Base-by-base conservation (phyloP, 2,329 filamentous ascomycete genomes). In the Coniochaeta sp. region DNA sequence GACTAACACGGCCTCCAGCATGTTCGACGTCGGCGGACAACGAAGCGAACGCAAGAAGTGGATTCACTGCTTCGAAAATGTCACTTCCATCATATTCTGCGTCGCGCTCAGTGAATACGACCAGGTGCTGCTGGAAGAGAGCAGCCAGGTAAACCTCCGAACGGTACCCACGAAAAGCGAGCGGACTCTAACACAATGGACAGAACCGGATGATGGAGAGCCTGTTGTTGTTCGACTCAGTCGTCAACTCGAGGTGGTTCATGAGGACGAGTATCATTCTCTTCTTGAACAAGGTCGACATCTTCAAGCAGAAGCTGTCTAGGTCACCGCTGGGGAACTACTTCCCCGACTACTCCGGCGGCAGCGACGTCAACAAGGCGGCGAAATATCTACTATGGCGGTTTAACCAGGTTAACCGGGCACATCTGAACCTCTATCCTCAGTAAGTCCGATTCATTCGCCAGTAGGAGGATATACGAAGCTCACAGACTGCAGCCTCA, bases 161-260 rank as follows among this genome's bases (percentile, higher is more conserved):
- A n/a, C n/a, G n/a, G n/a, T n/a, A n/a, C n/a, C 22, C n/a, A n/a
- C n/a, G n/a, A n/a, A 24, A 9, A n/a, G 33, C 6, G 10, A 8
- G 16, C 24, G 14, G 2, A 26, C n/a, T n/a, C 31, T 52, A 13
- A 38, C 38, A 28, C 5, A 12, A 28, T 14, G 14, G 6, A 38
- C 60, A 96, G 90, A 99, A 99, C 68, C 94, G 94, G 56, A 99
- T 99, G 94, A 96, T 97, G 90, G 94, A 99, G 70, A 96, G 91
- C 65, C 71, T 99, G 50, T 82, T 97, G 14, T 79, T 99, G 4
- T 99, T 99, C 67, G 94, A 99, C 71, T 97, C 92, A 1, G 94
- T 99, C 4, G 94, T 99, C 60, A 99, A 99, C 72, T 97, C 94
- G 28, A 81, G 94, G 61, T 99, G 94, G 94, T 99, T 99, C 71